A percentile compares a stretch with the other conserved stretches of the same genome.
These are phyloP conservation scores for Fraxinus dipetala DNA, from an alignment of 305 asterid genomes.

Conservation along the genomic window DNA sequence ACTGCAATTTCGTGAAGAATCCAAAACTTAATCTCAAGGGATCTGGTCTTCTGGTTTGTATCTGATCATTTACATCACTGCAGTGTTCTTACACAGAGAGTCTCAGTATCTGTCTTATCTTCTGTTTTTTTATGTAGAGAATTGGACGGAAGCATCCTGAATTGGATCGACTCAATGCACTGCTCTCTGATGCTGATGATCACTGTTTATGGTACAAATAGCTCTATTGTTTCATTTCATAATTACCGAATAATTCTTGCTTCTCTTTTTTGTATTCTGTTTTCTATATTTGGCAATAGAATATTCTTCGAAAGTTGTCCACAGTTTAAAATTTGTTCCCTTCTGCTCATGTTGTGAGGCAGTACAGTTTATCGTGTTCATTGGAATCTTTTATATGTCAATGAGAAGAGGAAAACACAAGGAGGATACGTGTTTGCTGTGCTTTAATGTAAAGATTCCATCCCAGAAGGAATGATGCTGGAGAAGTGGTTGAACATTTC, in stretches of 20 bases:
- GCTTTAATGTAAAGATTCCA: neutral
- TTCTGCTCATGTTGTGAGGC: slow-evolving; percentile 3
- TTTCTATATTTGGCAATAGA: neutral
- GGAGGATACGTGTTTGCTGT: neutral
- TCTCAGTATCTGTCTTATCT: slow-evolving; percentile 27
- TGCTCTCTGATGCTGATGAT: slow-evolving; percentile 59
- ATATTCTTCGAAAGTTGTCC: neutral
- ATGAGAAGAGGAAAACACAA: neutral
- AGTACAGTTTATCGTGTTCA: neutral
- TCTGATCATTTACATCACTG: slow-evolving; percentile 20
- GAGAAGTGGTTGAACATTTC: slow-evolving; percentile 1
- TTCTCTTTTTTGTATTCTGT: neutral
- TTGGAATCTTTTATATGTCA: neutral
- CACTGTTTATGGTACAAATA: slow-evolving; percentile 65
- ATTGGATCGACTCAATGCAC: slow-evolving; percentile 51
- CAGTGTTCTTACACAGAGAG: slow-evolving; percentile 12
- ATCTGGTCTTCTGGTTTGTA: slow-evolving; percentile 57
- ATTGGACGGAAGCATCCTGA: slow-evolving; percentile 53
- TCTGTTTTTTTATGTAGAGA: slow-evolving; percentile 46
- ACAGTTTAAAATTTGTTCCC: neutral
- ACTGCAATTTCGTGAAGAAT: slow-evolving; percentile 52
- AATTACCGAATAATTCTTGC: neutral
- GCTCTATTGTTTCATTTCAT: slow-evolving; percentile 17
- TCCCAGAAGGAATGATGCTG: neutral
- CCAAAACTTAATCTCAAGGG: slow-evolving; percentile 51